phyloP scores from a whole-genome alignment of 495 filamentous ascomycete genomes.

The Penicillium malachiteum region DNA sequence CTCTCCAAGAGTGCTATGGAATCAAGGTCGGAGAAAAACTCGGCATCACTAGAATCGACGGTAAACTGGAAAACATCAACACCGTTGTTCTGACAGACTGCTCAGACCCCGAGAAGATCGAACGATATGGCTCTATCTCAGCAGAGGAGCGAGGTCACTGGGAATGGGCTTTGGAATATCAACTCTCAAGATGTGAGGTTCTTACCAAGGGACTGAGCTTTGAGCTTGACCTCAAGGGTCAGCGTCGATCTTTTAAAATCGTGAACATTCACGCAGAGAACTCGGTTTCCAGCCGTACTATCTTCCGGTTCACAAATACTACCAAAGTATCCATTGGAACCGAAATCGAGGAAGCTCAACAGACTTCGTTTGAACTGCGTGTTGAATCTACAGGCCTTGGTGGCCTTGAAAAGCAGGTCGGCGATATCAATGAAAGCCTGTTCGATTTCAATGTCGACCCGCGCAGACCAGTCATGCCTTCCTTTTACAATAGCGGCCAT shows the following conservation, averaged over 20 bases:
- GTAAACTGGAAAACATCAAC: slow-evolving; percentile 38
- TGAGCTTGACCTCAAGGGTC: slow-evolving; percentile 47
- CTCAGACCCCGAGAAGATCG: slow-evolving; percentile 37
- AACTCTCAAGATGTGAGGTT: slow-evolving; percentile 48
- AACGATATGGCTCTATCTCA: slow-evolving; percentile 31
- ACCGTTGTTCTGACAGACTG: slow-evolving; percentile 52
- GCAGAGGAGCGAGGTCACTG: slow-evolving; percentile 55
- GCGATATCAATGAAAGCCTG: slow-evolving; percentile 66
- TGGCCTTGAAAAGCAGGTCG: slow-evolving; percentile 62
- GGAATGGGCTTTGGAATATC: slow-evolving; percentile 62
- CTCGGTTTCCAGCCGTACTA: slow-evolving; percentile 27
- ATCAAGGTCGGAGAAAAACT: slow-evolving; percentile 64
- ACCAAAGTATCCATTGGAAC: slow-evolving; percentile 37
- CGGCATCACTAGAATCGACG: slow-evolving; percentile 46
- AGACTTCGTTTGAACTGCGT: slow-evolving; percentile 18
- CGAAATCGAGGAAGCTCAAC: slow-evolving; percentile 14
- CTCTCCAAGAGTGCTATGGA: slow-evolving; percentile 61
- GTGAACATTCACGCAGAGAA: slow-evolving; percentile 31
- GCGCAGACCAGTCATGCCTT: slow-evolving; percentile 38
- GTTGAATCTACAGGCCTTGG: slow-evolving; percentile 49
- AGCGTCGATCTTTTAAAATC: slow-evolving; percentile 46
- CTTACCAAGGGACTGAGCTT: slow-evolving; percentile 45
- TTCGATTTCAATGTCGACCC: slow-evolving; percentile 50
- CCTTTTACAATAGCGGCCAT: slow-evolving; percentile 43
- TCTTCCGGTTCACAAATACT: slow-evolving; percentile 33